These are phyloP conservation scores for Sarocladium strictum DNA, from an alignment of 2,329 filamentous ascomycete species.

Conservation along the genomic window DNA sequence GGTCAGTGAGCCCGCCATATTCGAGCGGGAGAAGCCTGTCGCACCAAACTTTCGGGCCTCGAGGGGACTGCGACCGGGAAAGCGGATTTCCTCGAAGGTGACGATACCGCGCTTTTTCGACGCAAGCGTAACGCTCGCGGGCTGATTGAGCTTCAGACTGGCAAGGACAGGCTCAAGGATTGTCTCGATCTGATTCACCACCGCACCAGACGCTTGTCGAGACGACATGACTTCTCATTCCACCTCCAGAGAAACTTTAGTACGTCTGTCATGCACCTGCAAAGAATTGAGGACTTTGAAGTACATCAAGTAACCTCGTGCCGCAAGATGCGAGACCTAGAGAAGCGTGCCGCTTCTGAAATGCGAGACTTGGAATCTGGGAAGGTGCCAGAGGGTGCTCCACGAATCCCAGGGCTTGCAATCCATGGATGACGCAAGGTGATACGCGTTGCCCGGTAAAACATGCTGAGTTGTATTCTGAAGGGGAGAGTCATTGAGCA, in stretches of 20 bases:
- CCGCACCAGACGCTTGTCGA: conserved; percentile 9
- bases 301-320: not conserved
- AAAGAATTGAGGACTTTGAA: not conserved
- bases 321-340: too few relatives aligned
- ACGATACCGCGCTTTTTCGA: conserved; percentile 10
- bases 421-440: too few relatives aligned
- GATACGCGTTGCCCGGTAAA: too few relatives aligned
- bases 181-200: conserved; percentile 30
- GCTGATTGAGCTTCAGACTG: conserved; percentile 18
- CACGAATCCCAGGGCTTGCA: too few relatives aligned
- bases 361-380: too few relatives aligned
- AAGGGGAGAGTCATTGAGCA: too few relatives aligned
- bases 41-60: conserved; percentile 50
- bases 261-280: not conserved
- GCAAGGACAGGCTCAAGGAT: conserved; percentile 25
- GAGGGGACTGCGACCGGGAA: conserved; percentile 40
- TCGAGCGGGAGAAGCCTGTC: conserved; percentile 10
- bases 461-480: too few relatives aligned
- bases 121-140: conserved; percentile 22
- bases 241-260: not conserved
- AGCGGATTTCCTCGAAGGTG: conserved; percentile 23
- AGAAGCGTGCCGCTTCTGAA: too few relatives aligned
- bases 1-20: not conserved
- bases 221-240: not conserved
- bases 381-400: too few relatives aligned